Conservation (phyloP, 2,329 filamentous ascomycete species). For the Neocucurbitaria cava region DNA sequence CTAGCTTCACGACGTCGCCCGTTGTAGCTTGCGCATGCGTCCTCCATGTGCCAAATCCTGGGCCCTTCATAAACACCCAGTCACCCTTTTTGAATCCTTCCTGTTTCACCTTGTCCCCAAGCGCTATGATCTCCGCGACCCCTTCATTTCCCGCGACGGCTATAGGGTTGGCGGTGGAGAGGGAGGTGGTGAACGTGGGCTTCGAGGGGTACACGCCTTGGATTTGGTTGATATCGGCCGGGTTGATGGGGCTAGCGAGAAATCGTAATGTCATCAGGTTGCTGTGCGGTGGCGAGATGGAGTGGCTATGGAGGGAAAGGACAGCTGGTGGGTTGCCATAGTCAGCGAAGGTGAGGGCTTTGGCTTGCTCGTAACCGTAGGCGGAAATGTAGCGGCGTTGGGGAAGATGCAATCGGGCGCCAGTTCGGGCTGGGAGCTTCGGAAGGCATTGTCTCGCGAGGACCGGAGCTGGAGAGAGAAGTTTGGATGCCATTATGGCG, state of each 20-base stretch:
- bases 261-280: constrained; percentile 79
- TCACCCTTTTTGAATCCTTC: constrained; percentile 74
- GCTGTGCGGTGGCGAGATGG: constrained; percentile 77
- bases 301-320: constrained; percentile 73
- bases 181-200: constrained; percentile 74
- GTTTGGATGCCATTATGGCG: constrained; percentile 35
- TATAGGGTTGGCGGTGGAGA: constrained; percentile 78
- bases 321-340: constrained; percentile 79
- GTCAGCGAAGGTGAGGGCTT: constrained; percentile 77
- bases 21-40: constrained; percentile 79
- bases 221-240: constrained; percentile 96
- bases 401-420: constrained; percentile 9
- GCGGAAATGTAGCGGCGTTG: constrained; percentile 59
- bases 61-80: constrained; percentile 88
- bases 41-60: constrained; percentile 91
- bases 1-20: constrained; percentile 71
- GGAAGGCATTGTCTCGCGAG: constrained; percentile 30
- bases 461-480: constrained; percentile 23
- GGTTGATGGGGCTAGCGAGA: constrained; percentile 92
- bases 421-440: constrained; percentile 12
- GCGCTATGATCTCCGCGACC: constrained; percentile 83
- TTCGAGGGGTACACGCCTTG: constrained; percentile 94
- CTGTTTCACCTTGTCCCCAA: constrained; percentile 65
- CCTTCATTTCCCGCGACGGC: constrained; percentile 90
- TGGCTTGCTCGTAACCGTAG: constrained; percentile 85